Percentiles rank a stretch among this genome's conserved stretches.
phyloP scores from a whole-genome alignment of 2,329 filamentous ascomycete genomes.

The Colletotrichum ledebouriae region DNA sequence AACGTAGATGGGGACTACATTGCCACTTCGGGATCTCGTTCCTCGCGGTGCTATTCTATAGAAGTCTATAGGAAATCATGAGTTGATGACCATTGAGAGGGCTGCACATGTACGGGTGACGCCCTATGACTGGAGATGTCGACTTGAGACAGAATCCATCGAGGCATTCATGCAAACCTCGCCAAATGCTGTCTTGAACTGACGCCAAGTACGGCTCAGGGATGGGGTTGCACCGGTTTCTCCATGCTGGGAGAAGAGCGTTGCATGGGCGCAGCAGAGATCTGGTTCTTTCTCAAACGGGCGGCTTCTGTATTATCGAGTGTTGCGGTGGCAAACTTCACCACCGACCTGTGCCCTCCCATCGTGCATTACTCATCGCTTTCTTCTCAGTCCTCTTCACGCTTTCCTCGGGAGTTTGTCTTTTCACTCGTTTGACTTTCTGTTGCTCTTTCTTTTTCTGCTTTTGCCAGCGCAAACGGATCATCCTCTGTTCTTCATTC shows the following conservation, averaged over 20 bases:
- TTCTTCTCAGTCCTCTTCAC: neutral
- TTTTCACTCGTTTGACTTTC: neutral
- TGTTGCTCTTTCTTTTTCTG: neutral
- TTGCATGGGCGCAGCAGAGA: neutral
- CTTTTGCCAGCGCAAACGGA: neutral
- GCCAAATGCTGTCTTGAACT: slow-evolving; percentile 10
- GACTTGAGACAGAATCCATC: slow-evolving; percentile 22
- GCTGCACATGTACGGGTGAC: neutral
- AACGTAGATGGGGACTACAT: neutral
- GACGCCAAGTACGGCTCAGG: slow-evolving; percentile 10
- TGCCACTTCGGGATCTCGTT: too few relatives aligned
- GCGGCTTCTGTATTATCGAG: neutral
- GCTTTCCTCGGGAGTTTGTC: neutral
- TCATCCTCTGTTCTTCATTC: neutral
- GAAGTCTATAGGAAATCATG: too few relatives aligned
- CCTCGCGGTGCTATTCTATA: too few relatives aligned
- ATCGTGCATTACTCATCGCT: slow-evolving; percentile 1
- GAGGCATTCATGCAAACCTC: neutral
- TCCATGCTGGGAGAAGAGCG: neutral
- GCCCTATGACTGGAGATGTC: neutral
- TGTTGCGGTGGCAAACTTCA: neutral
- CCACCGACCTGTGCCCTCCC: neutral
- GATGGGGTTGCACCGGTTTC: slow-evolving; percentile 1
- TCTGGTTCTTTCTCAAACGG: slow-evolving; percentile 4
- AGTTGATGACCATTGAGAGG: too few relatives aligned